Percentiles rank a stretch among this genome's conserved stretches.
Evolutionary conservation across 352 stramenopile genomes (phyloP).

Genomic region (Globisporangium carolinianum): DNA sequence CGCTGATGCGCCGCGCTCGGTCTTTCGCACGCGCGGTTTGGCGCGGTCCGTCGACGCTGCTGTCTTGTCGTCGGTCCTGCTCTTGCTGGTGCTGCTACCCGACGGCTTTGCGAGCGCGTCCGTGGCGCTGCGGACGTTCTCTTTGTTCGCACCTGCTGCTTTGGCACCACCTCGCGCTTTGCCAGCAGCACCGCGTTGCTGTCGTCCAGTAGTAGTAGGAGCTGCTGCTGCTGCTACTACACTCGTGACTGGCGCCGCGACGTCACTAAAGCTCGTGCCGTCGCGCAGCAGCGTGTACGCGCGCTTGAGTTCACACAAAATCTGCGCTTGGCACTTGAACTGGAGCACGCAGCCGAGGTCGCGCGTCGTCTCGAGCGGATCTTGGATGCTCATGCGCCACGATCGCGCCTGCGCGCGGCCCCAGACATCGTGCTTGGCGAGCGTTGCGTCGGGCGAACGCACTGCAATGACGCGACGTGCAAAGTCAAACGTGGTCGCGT

Average conservation of each 20-base stretch:
- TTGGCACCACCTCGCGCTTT: too few relatives aligned
- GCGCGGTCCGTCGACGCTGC: too few relatives aligned
- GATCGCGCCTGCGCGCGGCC: conserved; percentile 37
- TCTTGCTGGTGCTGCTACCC: too few relatives aligned
- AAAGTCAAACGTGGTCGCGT: conserved; percentile 95
- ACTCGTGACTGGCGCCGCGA: conserved; percentile 8
- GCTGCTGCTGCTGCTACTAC: too few relatives aligned
- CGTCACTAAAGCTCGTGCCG: conserved; percentile 42
- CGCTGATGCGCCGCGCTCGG: too few relatives aligned
- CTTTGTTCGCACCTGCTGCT: too few relatives aligned
- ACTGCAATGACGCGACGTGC: conserved; percentile 90
- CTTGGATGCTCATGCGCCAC: conserved; percentile 84
- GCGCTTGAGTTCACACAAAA: conserved; percentile 57
- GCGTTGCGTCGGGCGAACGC: conserved; percentile 36
- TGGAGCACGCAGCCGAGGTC: conserved; percentile 79
- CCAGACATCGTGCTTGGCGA: conserved; percentile 40
- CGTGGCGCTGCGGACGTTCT: too few relatives aligned
- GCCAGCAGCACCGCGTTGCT: too few relatives aligned
- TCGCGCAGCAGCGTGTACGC: conserved; percentile 36
- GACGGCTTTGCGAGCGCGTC: too few relatives aligned
- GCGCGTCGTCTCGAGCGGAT: conserved; percentile 70
- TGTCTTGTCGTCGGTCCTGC: too few relatives aligned
- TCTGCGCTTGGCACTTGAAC: conserved; percentile 52
- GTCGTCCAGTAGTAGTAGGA: too few relatives aligned
- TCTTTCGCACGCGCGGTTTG: too few relatives aligned